Evolutionary conservation across 2,329 filamentous ascomycete species (phyloP).

Genomic region (Beauveria sp.): DNA sequence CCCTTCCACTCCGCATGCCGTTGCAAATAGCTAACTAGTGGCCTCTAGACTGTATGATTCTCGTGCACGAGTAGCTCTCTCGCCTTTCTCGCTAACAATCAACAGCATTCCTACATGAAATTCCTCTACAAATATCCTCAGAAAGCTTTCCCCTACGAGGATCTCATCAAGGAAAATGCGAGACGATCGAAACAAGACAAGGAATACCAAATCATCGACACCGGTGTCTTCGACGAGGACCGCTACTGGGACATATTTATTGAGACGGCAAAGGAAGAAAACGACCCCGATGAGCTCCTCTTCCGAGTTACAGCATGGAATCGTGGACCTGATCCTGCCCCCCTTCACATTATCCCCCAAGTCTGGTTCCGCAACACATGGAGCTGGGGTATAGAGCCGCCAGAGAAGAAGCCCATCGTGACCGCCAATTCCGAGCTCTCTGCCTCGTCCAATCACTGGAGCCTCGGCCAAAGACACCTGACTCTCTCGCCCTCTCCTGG

Average conservation of each 20-base stretch:
- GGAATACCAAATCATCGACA: slow-evolving; percentile 90
- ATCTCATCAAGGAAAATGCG: slow-evolving; percentile 78
- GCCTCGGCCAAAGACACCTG: slow-evolving; percentile 74
- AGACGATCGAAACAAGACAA: slow-evolving; percentile 65
- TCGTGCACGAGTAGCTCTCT: neutral
- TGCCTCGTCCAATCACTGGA: slow-evolving; percentile 70
- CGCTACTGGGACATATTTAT: slow-evolving; percentile 97
- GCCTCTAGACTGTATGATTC: slow-evolving; percentile 35
- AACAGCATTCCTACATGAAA: slow-evolving; percentile 96
- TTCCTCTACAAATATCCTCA: slow-evolving; percentile 97
- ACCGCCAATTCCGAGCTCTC: slow-evolving; percentile 56
- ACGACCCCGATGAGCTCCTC: slow-evolving; percentile 82
- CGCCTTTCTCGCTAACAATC: slow-evolving; percentile 15
- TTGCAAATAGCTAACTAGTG: slow-evolving; percentile 18
- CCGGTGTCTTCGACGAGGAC: slow-evolving; percentile 78
- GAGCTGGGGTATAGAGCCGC: slow-evolving; percentile 79
- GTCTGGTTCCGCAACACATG: slow-evolving; percentile 98
- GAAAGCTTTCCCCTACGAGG: slow-evolving; percentile 82
- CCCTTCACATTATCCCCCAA: slow-evolving; percentile 87
- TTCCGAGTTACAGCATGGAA: slow-evolving; percentile 98
- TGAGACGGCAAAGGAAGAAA: slow-evolving; percentile 88
- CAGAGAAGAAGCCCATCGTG: slow-evolving; percentile 74
- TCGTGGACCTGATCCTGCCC: slow-evolving; percentile 80
- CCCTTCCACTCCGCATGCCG: slow-evolving; percentile 7
- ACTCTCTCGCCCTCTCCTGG: slow-evolving; percentile 86